Conservation (phyloP, 1,284 basidiomycete species). For the Papiliotrema terrestris region DNA sequence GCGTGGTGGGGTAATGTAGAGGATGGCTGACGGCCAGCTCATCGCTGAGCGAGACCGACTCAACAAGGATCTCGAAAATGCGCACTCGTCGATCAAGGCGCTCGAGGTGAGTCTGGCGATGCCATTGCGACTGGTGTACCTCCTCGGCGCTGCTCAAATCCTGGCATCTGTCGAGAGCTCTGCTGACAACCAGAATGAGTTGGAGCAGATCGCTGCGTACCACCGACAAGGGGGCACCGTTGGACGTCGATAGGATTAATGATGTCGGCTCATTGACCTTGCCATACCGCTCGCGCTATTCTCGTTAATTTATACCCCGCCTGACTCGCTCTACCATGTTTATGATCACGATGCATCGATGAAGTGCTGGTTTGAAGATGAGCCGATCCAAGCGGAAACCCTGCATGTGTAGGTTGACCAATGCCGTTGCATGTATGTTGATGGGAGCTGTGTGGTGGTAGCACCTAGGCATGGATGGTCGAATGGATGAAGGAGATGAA, state of each 20-base stretch:
- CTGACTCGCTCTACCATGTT: conserved; percentile 1
- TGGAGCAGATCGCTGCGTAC: conserved; percentile 82
- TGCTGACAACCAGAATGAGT: conserved; percentile 55
- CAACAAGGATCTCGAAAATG: conserved; percentile 88
- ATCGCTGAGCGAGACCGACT: conserved; percentile 93
- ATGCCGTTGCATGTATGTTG: no score
- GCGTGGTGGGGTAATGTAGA: background rate
- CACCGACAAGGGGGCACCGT: conserved; percentile 55
- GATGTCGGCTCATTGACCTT: no score
- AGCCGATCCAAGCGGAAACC: no score
- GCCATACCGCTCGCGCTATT: no score
- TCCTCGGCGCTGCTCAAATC: no score
- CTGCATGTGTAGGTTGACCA: no score
- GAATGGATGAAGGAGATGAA: no score
- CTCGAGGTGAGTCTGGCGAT: conserved; percentile 56
- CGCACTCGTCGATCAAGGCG: conserved; percentile 86
- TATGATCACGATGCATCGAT: conserved; percentile 8
- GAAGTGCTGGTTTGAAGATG: no score
- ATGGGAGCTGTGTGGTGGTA: no score
- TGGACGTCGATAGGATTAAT: conserved; percentile 40
- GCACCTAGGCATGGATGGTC: no score
- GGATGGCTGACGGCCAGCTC: conserved; percentile 56
- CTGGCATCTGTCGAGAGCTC: no score
- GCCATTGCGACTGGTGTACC: background rate
- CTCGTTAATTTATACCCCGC: no score